These are phyloP conservation scores for Purpureocillium takamizusanense DNA, from an alignment of 2,329 filamentous ascomycete genomes.

Conservation along the genomic window DNA sequence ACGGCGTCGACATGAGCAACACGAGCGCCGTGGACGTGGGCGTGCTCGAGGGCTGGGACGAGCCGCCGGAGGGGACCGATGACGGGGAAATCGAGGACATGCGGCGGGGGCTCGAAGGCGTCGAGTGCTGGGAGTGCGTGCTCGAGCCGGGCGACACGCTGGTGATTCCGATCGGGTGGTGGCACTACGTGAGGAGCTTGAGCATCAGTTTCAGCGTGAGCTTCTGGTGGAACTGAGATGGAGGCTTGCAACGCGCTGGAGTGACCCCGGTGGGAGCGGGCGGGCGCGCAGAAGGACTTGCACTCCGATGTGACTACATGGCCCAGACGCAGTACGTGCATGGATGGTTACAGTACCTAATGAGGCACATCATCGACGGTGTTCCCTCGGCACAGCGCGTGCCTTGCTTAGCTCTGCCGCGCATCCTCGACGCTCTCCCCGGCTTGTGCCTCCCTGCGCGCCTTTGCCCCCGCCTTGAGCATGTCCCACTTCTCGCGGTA, in stretches of 20 bases:
- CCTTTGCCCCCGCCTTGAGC: constrained; percentile 52
- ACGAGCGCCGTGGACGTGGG: constrained; percentile 75
- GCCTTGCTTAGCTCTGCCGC: constrained; percentile 3
- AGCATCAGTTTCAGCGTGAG: constrained; percentile 88
- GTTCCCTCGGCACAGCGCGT: not conserved
- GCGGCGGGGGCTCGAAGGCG: constrained; percentile 41
- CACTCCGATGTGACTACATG: too few species aligned
- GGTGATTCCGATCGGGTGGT: constrained; percentile 92
- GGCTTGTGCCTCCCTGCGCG: constrained; percentile 35
- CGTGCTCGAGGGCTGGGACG: constrained; percentile 54
- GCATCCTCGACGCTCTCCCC: constrained; percentile 27
- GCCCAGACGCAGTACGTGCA: too few species aligned
- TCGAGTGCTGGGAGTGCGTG: constrained; percentile 67
- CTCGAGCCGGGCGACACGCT: constrained; percentile 74
- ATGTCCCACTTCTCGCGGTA: constrained; percentile 54
- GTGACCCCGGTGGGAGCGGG: not conserved
- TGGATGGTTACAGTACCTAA: too few species aligned
- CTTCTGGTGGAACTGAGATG: constrained; percentile 81
- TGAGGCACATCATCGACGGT: too few species aligned
- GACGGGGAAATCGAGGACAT: constrained; percentile 26
- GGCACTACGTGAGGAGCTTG: constrained; percentile 89
- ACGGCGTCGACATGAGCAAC: constrained; percentile 84
- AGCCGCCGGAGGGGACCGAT: constrained; percentile 14
- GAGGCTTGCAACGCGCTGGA: too few species aligned
- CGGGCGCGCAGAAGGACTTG: not conserved